A percentile compares a stretch with the other conserved stretches of the same genome.
These are phyloP conservation scores for Pythium vanterpoolii DNA, from an alignment of 352 stramenopile genomes.

Conservation along the genomic window DNA sequence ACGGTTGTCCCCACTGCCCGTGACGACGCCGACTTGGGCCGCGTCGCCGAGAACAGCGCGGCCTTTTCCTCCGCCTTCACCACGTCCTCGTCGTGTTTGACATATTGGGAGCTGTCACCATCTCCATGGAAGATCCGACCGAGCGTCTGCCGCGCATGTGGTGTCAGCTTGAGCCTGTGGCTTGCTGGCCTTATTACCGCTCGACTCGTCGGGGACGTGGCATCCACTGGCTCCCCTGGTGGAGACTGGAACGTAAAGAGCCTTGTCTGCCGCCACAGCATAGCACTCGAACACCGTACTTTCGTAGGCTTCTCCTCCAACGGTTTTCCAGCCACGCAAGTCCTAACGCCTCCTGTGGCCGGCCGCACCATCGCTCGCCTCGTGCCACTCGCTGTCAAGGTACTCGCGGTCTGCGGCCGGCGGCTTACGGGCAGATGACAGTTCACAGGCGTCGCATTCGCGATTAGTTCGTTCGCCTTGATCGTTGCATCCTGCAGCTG, in stretches of 20 bases:
- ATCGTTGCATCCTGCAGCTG: slow-evolving; percentile 3
- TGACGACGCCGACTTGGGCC: slow-evolving; percentile 21
- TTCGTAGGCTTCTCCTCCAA: neutral
- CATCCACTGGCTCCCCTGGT: neutral
- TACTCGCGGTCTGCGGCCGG: slow-evolving; percentile 10
- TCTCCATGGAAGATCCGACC: slow-evolving; percentile 24
- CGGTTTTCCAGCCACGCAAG: neutral
- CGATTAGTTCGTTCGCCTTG: neutral
- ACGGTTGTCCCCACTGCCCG: neutral
- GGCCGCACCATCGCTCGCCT: neutral
- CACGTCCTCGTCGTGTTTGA: neutral
- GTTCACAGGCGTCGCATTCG: neutral
- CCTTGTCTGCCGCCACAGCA: slow-evolving; percentile 42
- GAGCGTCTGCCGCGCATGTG: slow-evolving; percentile 12
- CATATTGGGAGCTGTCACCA: neutral
- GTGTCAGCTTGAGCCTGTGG: slow-evolving; percentile 15
- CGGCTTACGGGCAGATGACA: neutral
- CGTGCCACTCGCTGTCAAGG: neutral
- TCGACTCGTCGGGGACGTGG: neutral
- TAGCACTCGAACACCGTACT: slow-evolving; percentile 42
- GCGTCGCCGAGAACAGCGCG: slow-evolving; percentile 13
- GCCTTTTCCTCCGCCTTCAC: neutral
- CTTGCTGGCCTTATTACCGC: neutral
- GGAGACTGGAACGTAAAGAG: slow-evolving; percentile 37
- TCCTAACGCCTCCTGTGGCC: neutral